Evolutionary conservation across 257 asterid species (phyloP).

Genomic region (Solanum phureja): DNA sequence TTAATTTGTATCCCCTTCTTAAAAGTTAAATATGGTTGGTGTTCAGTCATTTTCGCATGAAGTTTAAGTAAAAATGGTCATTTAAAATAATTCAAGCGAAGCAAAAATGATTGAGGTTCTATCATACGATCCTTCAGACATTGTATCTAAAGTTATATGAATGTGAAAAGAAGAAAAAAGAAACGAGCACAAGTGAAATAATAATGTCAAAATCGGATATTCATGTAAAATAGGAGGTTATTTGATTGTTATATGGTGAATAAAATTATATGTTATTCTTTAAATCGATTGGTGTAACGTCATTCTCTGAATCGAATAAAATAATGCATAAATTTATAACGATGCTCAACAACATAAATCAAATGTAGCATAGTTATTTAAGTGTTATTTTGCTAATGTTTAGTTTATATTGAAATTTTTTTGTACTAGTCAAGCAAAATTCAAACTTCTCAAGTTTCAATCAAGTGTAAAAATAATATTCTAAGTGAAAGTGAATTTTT

Average conservation of each 20-base stretch:
- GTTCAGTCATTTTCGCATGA: too few relatives aligned
- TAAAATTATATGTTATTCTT: neutral
- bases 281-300: neutral
- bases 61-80: neutral
- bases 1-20: too few relatives aligned
- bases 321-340: too few relatives aligned
- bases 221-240: too few relatives aligned
- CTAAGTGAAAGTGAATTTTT: neutral
- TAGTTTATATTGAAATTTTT: neutral
- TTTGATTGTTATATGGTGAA: neutral
- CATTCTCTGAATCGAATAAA: too few relatives aligned
- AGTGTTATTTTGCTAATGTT: neutral
- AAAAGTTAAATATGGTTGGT: too few relatives aligned
- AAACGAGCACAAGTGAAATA: neutral
- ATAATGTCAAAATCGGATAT: too few relatives aligned
- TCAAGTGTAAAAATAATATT: neutral
- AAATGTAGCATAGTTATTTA: neutral
- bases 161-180: too few relatives aligned
- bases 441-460: neutral
- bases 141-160: neutral
- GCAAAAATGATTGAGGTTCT: too few relatives aligned
- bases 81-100: too few relatives aligned
- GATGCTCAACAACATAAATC: neutral
- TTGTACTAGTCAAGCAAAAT: neutral
- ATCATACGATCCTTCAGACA: neutral